phyloP scores from a whole-genome alignment of 352 stramenopile genomes.

The Globisporangium heterothallicum region DNA sequence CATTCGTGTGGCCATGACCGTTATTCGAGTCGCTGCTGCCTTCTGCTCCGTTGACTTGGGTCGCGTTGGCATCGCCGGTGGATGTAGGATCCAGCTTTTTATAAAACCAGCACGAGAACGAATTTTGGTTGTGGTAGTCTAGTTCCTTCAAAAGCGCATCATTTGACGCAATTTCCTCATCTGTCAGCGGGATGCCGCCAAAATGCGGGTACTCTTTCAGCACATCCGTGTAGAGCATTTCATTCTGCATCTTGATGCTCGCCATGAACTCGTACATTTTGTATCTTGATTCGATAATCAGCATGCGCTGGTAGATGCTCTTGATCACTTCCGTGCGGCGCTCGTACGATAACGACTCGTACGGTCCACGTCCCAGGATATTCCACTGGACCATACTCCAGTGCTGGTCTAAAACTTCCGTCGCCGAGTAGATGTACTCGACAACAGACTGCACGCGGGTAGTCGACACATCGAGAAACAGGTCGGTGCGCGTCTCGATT shows the following conservation, averaged over 20 bases:
- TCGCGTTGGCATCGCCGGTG: neutral
- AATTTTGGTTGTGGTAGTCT: constrained; percentile 41
- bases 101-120: constrained; percentile 83
- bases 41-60: neutral
- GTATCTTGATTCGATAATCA: constrained; percentile 64
- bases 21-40: constrained; percentile 1
- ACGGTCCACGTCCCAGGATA: constrained; percentile 69
- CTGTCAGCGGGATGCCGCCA: constrained; percentile 39
- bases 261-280: constrained; percentile 83
- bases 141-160: constrained; percentile 33
- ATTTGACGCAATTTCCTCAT: constrained; percentile 37
- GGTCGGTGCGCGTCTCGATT: constrained; percentile 64
- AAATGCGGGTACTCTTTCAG: constrained; percentile 45
- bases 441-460: constrained; percentile 65
- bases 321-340: constrained; percentile 59
- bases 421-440: constrained; percentile 82
- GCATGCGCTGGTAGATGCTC: constrained; percentile 68
- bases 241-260: constrained; percentile 79
- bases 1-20: neutral
- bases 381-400: constrained; percentile 88
- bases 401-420: constrained; percentile 76
- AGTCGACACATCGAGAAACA: constrained; percentile 72
- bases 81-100: constrained; percentile 38
- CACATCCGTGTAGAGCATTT: constrained; percentile 74
- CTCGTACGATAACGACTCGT: constrained; percentile 62